phyloP scores from a whole-genome alignment of 2,329 filamentous ascomycete species.

The Fusarium sp. region DNA sequence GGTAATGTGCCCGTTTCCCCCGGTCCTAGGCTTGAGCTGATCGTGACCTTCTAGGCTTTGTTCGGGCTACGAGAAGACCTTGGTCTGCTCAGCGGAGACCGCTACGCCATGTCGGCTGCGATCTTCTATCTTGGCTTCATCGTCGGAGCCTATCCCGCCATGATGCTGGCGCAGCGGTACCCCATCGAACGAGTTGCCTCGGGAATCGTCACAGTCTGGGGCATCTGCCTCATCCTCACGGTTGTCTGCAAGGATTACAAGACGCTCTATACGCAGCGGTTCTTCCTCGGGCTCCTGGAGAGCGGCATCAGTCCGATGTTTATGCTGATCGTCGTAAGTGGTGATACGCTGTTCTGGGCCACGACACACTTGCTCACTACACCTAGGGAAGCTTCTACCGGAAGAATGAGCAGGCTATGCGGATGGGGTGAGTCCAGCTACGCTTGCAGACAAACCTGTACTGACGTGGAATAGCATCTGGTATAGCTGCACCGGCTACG shows the following conservation, averaged over 20 bases:
- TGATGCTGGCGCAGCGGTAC: conserved; percentile 53
- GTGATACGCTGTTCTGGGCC: neutral
- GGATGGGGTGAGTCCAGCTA: conserved; percentile 43
- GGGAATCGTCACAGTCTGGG: conserved; percentile 46
- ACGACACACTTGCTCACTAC: neutral
- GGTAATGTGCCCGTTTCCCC: conserved; percentile 42
- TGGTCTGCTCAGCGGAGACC: conserved; percentile 50
- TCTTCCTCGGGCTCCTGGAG: conserved; percentile 66
- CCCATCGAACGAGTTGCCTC: conserved; percentile 57
- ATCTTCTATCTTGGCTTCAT: conserved; percentile 62
- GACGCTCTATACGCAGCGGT: conserved; percentile 56
- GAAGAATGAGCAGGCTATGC: conserved; percentile 53
- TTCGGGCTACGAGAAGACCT: conserved; percentile 35
- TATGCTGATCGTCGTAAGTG: conserved; percentile 58
- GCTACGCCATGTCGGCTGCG: conserved; percentile 55
- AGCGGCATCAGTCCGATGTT: conserved; percentile 65
- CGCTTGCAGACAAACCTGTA: neutral
- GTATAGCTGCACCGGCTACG: conserved; percentile 56
- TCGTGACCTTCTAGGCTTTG: conserved; percentile 16
- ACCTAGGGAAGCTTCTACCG: conserved; percentile 50
- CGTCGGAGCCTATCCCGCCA: conserved; percentile 56
- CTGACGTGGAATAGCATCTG: conserved; percentile 42
- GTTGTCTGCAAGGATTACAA: conserved; percentile 50
- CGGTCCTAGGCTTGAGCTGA: fast-evolving
- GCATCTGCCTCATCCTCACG: conserved; percentile 50